Conservation (phyloP, 2,329 filamentous ascomycete genomes). For the Colletotrichum viniferum region DNA sequence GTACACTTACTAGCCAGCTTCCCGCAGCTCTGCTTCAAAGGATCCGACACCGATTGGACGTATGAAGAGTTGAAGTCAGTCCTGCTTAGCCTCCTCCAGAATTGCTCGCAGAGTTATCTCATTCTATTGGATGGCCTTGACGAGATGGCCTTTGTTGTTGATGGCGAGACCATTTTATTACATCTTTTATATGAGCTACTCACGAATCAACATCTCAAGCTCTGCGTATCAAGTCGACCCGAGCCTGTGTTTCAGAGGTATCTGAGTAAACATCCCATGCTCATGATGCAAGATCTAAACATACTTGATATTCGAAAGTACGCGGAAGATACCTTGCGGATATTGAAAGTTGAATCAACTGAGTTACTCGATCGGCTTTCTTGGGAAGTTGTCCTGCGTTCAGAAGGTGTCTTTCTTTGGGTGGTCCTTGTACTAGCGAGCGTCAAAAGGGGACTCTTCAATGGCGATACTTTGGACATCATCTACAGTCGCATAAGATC, state of each 20-base stretch:
- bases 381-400: neutral
- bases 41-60: neutral
- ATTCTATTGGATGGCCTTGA: neutral
- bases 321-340: neutral
- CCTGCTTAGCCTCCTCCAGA: neutral
- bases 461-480: neutral
- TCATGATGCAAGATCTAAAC: neutral
- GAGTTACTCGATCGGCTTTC: neutral
- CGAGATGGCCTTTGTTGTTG: neutral
- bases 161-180: neutral
- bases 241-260: neutral
- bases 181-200: fast-evolving
- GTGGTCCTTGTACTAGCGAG: neutral
- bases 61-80: neutral
- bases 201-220: neutral
- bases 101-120: neutral
- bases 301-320: neutral
- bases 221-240: neutral
- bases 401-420: neutral
- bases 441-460: neutral
- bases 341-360: neutral
- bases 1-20: neutral
- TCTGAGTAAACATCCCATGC: neutral
- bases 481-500: neutral
- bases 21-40: neutral